Conservation (phyloP, 2,329 filamentous ascomycete genomes). For the Neonectria ditissima region DNA sequence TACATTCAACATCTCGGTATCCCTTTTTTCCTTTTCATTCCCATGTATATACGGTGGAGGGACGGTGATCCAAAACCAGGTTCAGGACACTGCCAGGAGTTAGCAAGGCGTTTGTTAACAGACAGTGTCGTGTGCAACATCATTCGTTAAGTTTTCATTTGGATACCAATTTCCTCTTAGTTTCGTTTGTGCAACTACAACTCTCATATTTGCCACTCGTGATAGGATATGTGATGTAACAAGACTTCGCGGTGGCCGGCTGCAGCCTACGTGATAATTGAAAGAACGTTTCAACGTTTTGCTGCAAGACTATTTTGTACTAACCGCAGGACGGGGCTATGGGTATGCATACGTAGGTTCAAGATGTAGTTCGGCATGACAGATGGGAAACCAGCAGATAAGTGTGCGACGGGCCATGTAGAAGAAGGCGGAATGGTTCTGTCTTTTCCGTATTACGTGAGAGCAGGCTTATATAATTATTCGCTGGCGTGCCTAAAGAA, state of each 20-base stretch:
- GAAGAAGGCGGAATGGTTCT: conserved; percentile 48
- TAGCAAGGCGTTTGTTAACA: conserved; percentile 40
- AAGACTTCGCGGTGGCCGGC: no score
- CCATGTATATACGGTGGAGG: conserved; percentile 23
- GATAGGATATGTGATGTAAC: no score
- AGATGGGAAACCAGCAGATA: conserved; percentile 40
- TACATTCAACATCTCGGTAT: conserved; percentile 20
- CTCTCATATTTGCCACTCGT: not conserved
- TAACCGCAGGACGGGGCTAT: conserved; percentile 50
- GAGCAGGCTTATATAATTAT: no score
- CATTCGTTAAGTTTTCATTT: conserved; percentile 37
- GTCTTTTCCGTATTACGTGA: not conserved
- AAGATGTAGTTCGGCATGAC: conserved; percentile 49
- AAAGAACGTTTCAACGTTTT: no score
- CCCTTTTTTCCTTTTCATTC: conserved; percentile 26
- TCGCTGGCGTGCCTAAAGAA: no score
- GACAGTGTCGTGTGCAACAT: conserved; percentile 30
- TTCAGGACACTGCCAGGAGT: conserved; percentile 17
- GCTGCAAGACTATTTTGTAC: no score
- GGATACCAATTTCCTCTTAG: not conserved
- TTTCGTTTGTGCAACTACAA: not conserved
- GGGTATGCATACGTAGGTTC: conserved; percentile 48
- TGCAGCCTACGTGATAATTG: not conserved
- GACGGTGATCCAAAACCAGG: conserved; percentile 23
- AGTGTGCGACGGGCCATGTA: conserved; percentile 46